A percentile compares a stretch with the other conserved stretches of the same genome.
Conservation (phyloP, 768 basidiomycete species). For the Psilocybe azurescens region DNA sequence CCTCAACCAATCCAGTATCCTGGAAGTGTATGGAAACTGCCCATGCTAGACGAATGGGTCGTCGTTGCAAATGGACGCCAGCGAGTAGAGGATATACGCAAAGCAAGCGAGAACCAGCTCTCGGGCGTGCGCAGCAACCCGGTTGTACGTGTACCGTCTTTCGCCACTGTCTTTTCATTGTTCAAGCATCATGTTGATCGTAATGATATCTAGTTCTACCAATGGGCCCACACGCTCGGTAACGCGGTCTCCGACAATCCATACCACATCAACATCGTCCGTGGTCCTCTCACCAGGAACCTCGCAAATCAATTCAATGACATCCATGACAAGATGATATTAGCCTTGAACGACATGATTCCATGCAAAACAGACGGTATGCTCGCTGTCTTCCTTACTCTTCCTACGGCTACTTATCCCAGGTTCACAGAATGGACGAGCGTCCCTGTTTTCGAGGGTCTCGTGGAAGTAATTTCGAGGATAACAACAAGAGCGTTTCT, state of each 20-base stretch:
- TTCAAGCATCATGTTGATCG: not conserved
- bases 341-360: slow-evolving; percentile 33
- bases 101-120: no score
- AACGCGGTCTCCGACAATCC: slow-evolving; percentile 33
- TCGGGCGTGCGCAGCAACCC: slow-evolving; percentile 22
- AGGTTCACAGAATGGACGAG: slow-evolving; percentile 6
- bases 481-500: slow-evolving; percentile 9
- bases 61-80: slow-evolving; percentile 41
- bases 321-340: slow-evolving; percentile 51
- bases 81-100: no score
- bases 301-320: slow-evolving; percentile 37
- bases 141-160: slow-evolving; percentile 26
- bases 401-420: not conserved
- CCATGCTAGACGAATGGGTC: slow-evolving; percentile 22
- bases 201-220: slow-evolving; percentile 23
- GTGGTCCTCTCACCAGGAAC: slow-evolving; percentile 39
- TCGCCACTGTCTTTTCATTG: not conserved
- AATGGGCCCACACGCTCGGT: slow-evolving; percentile 40
- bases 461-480: slow-evolving; percentile 15
- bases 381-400: not conserved
- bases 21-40: slow-evolving; percentile 21
- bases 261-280: slow-evolving; percentile 42
- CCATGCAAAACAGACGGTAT: slow-evolving; percentile 12
- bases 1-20: no score
- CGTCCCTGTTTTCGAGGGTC: slow-evolving; percentile 13